These are phyloP conservation scores for Collybiopsis confluens DNA, from an alignment of 768 basidiomycete genomes.

Conservation along the genomic window DNA sequence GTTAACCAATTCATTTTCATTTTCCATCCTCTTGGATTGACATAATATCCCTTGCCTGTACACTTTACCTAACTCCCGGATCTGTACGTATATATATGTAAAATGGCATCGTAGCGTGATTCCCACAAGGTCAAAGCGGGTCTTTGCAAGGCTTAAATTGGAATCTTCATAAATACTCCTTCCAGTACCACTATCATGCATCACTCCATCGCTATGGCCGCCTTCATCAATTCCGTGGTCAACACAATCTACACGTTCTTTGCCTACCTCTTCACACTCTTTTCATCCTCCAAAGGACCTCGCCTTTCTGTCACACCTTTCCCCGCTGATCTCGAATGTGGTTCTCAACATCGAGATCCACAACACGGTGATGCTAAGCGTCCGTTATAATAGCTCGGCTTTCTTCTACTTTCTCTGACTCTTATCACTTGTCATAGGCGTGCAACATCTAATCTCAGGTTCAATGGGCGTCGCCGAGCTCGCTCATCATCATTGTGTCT, in stretches of 20 bases:
- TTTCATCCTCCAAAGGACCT: not conserved
- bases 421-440: not conserved
- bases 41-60: no score
- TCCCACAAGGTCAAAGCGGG: not conserved
- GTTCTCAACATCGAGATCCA: not conserved
- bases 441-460: no score
- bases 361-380: not conserved
- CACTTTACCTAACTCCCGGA: no score
- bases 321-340: constrained; percentile 4
- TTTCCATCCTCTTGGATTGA: no score
- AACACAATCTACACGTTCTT: constrained; percentile 7
- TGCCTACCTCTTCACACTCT: not conserved
- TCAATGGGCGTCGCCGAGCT: no score
- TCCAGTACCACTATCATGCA: not conserved
- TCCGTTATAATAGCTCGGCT: not conserved
- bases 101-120: not conserved
- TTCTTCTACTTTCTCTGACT: not conserved
- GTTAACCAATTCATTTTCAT: no score
- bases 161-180: not conserved
- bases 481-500: not conserved
- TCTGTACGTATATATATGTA: not conserved
- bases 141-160: not conserved
- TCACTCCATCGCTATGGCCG: not conserved
- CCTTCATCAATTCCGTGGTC: not conserved
- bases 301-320: not conserved